A percentile compares a stretch with the other conserved stretches of the same genome.
These are phyloP conservation scores for Apiospora phragmitis DNA, from an alignment of 2,329 filamentous ascomycete genomes.

Conservation along the genomic window DNA sequence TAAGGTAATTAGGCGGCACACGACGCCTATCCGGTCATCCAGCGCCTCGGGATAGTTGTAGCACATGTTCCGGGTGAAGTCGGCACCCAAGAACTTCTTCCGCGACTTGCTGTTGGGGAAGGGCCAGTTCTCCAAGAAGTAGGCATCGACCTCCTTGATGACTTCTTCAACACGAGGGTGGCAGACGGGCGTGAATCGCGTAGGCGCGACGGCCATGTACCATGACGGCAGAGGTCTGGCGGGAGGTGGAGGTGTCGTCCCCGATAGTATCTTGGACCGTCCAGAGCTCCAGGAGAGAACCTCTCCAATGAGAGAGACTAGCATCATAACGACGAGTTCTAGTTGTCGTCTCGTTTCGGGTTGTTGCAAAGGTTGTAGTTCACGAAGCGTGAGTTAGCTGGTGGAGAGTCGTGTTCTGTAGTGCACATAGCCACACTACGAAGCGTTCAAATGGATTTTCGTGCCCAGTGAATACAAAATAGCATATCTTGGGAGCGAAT, in stretches of 20 bases:
- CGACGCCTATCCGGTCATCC: slow-evolving; percentile 39
- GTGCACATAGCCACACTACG: background rate
- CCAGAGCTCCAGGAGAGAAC: background rate
- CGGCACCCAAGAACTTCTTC: slow-evolving; percentile 34
- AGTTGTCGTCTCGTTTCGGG: background rate
- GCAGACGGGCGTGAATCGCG: slow-evolving; percentile 9
- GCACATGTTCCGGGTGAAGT: slow-evolving; percentile 38
- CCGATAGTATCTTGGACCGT: background rate
- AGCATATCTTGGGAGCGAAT: no score
- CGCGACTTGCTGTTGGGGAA: slow-evolving; percentile 33
- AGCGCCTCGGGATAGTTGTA: slow-evolving; percentile 37
- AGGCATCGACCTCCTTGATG: slow-evolving; percentile 36
- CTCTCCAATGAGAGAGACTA: background rate
- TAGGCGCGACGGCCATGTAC: background rate
- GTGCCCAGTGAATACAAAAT: no score
- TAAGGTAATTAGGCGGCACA: slow-evolving; percentile 39
- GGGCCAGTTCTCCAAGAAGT: slow-evolving; percentile 39
- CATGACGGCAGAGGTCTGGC: background rate
- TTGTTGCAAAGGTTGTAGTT: background rate
- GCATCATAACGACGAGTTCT: background rate
- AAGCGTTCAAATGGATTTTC: no score
- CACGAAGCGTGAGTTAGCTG: background rate
- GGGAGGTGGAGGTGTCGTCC: background rate
- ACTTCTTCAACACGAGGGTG: slow-evolving; percentile 30
- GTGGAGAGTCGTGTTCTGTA: no score